These are phyloP conservation scores for Penicillium parvum DNA, from an alignment of 495 filamentous ascomycete genomes.

Conservation along the genomic window DNA sequence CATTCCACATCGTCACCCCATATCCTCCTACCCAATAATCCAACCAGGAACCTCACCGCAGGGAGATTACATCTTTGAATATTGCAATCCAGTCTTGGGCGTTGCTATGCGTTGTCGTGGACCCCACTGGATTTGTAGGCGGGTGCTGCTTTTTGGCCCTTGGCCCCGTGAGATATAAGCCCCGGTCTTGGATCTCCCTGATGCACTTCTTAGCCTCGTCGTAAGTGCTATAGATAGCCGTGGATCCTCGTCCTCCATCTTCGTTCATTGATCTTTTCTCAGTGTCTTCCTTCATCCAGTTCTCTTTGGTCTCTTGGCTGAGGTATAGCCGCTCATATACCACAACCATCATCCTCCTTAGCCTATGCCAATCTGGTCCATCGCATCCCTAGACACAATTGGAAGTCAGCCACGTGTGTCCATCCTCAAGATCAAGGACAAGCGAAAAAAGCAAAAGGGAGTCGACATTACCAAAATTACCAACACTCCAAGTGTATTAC, in stretches of 20 bases:
- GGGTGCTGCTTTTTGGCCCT: neutral
- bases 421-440: too few species aligned
- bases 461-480: neutral
- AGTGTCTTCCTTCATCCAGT: neutral
- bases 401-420: conserved; percentile 2
- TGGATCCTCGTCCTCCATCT: neutral
- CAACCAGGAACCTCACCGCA: conserved; percentile 3
- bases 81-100: conserved; percentile 7
- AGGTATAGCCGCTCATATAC: too few species aligned
- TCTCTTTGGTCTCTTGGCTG: too few species aligned
- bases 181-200: conserved; percentile 1
- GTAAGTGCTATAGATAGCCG: conserved; percentile 5
- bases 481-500: neutral
- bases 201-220: conserved; percentile 9
- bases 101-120: conserved; percentile 16
- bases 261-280: neutral
- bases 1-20: conserved; percentile 30
- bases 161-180: too few species aligned
- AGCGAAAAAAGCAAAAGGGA: neutral
- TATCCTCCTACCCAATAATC: conserved; percentile 9
- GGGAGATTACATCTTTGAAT: conserved; percentile 2
- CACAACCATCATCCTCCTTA: too few species aligned
- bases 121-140: too few species aligned
- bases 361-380: neutral
- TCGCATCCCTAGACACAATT: neutral